Evolutionary conservation across 2,329 filamentous ascomycete species (phyloP), one percentile per base, ranked within the genome.

Genomic region (Cercospora canescens): DNA sequence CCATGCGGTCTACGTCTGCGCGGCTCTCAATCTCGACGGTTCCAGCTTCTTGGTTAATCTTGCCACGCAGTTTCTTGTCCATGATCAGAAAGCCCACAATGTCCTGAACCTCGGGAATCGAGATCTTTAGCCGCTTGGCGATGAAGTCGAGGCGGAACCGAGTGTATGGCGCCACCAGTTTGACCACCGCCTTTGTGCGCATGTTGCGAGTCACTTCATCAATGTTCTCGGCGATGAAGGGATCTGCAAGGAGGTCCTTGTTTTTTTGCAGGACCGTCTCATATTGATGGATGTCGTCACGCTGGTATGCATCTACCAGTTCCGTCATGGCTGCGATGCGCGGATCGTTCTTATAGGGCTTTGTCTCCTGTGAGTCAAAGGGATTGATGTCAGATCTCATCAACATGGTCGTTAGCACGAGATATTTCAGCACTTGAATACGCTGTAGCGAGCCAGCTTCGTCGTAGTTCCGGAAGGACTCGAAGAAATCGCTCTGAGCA

Each of bases 331-430:
- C 94, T 2, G 93, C 91, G 72, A 99, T 97, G 65, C 94, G 91
- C 6, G 93, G 91, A 77, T 99, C 94, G 72, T 92, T 94, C 81
- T 93, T 94, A 84, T 99, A 99, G 45, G 95, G 95, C 81, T 98
- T 98, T 18, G 94, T 98, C 82, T 99, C 95, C 79, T 98, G 95
- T 8, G 94, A 97, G 80, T 98, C 94, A 78, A 99, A 98, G 0
- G 95, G 95, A 78, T 98, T 98, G 86, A 99, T 99, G 79, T 96
- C 89, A 45, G 94, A 97, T 77, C 94, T 94, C 92, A 97, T 97
- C 65, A 99, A 85, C 95, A 99, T 98, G 48, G 94, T 98, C 28
- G 94, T 94, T 66, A 99, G 86, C 32, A 99, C 90, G 32, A 99
- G 87, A 76, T 99, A 99, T 81, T 97, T 98, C 73, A 99, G 87